phyloP scores from a whole-genome alignment of 2,329 filamentous ascomycete genomes.

The Acephala macrosclerotiorum region DNA sequence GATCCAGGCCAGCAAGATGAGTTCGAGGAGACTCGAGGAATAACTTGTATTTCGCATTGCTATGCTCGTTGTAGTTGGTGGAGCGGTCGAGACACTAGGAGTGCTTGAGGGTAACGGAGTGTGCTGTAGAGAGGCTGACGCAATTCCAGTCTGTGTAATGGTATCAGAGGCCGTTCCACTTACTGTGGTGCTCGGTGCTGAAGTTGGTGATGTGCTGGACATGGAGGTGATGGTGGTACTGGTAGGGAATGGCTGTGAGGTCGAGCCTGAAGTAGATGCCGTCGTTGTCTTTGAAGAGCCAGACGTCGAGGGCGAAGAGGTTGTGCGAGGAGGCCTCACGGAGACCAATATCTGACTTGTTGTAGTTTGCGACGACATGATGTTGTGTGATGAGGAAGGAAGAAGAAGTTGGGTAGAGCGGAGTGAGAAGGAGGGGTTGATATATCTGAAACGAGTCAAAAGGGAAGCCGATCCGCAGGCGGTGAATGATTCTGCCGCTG shows the following conservation, averaged over 20 bases:
- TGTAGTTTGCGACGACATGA: constrained; percentile 16
- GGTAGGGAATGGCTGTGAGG: background rate
- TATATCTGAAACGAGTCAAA: constrained; percentile 5
- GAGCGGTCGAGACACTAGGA: background rate
- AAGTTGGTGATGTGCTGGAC: background rate
- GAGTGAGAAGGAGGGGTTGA: background rate
- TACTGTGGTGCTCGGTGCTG: background rate
- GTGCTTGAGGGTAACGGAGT: constrained; percentile 15
- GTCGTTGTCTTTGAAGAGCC: background rate
- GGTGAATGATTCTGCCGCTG: constrained; percentile 10
- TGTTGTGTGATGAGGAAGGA: background rate
- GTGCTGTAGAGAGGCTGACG: constrained; percentile 22
- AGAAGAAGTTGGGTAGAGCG: background rate
- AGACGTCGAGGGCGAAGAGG: background rate
- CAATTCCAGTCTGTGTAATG: constrained; percentile 19
- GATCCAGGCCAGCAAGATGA: background rate
- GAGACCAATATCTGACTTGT: constrained; percentile 22
- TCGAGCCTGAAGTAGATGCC: background rate
- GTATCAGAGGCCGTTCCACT: background rate
- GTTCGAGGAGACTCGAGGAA: constrained; percentile 1
- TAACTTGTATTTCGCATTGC: background rate
- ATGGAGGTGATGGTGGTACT: background rate
- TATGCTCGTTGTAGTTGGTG: background rate
- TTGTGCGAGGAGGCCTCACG: constrained; percentile 12
- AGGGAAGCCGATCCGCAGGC: constrained; percentile 4